Base-by-base conservation (phyloP, 169 alveolate species). In the Babesia sp. region DNA sequence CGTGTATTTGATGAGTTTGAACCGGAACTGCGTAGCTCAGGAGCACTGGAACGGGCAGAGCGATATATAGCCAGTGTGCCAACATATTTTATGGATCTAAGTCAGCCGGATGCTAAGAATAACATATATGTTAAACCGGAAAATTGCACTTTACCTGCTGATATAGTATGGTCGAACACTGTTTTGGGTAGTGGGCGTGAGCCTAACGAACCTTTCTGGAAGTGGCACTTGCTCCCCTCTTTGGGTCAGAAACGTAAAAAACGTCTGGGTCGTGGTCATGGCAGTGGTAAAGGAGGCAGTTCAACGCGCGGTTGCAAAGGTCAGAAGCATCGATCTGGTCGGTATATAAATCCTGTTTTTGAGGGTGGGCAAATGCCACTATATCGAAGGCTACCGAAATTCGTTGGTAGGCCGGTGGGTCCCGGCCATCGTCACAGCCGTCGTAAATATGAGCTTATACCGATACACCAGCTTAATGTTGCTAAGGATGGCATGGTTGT, bases 301-400 rank as follows among this genome's bases (percentile, higher is more conserved):
- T 84, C 86, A 11, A 83, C 87, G 29, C 46, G 93, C 33, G 93
- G 93, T 9, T 80, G 87, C 83, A 88, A 88, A 55, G 93, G 93
- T 28, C 93, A 88, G 74, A 88, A 84, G 55, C 90, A 87, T 73
- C 44, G 93, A 77, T 81, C 90, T 29, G 93, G 93, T 9, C 69
- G 85, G n/a, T 88, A 87, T 31, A 37, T 71, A 3, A 80, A 80
- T 50, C 83, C 83, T 12, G 91, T 85, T 16, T 88, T 88, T 68
- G 91, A 83, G 55, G 93, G 93, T 20, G 93, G 93, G 34, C 93
- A 88, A 59, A 84, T 87, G 45, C 93, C 93, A 29, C 56, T 88
- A 46, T 88, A 88, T 76, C 74, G 93, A 29, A 71, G 87, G 57
- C 67, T 88, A 58, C 93, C 93, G 26, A 88, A 88, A 69, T 88